A percentile compares a stretch with the other conserved stretches of the same genome.
Evolutionary conservation across 2,329 filamentous ascomycete genomes (phyloP).

Genomic region (Aspergillus unguis): DNA sequence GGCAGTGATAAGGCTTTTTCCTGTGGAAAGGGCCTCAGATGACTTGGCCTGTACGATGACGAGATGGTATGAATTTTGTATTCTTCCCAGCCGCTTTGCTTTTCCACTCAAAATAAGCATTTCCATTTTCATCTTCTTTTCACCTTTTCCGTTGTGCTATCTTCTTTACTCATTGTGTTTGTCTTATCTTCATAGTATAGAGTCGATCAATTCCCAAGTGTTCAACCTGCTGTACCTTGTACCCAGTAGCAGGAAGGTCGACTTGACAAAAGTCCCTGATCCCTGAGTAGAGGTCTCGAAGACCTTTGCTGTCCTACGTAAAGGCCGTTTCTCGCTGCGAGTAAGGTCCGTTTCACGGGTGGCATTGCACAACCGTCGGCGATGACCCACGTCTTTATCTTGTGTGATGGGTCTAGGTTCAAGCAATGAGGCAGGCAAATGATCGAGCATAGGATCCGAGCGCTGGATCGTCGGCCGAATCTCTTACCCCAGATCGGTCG

Average conservation of each 20-base stretch:
- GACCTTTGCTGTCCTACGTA: conserved; percentile 1
- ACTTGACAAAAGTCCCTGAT: conserved; percentile 1
- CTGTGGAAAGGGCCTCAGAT: conserved; percentile 9
- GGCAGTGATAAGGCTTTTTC: conserved; percentile 2
- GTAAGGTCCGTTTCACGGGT: conserved; percentile 3
- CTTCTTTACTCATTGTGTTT: neutral
- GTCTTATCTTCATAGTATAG: conserved; percentile 8
- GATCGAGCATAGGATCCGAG: conserved; percentile 9
- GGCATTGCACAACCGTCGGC: conserved; percentile 3
- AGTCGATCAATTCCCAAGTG: conserved; percentile 7
- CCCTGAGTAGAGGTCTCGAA: conserved; percentile 3
- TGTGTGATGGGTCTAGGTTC: conserved; percentile 2
- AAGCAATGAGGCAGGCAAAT: conserved; percentile 5
- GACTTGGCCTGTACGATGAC: conserved; percentile 21
- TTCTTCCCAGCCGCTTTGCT: conserved; percentile 3
- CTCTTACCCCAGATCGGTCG: conserved; percentile 19
- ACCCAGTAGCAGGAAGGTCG: neutral
- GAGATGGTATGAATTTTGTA: conserved; percentile 19
- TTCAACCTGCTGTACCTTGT: neutral
- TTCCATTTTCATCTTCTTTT: neutral
- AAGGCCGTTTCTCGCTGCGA: conserved; percentile 1
- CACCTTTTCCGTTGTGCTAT: neutral
- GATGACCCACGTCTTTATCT: conserved; percentile 1
- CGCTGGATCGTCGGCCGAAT: conserved; percentile 11
- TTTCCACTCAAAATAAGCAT: neutral